Percentiles rank a stretch among this genome's conserved stretches.
Conservation (phyloP, 2,329 filamentous ascomycete species). For the Fusarium euwallaceae region DNA sequence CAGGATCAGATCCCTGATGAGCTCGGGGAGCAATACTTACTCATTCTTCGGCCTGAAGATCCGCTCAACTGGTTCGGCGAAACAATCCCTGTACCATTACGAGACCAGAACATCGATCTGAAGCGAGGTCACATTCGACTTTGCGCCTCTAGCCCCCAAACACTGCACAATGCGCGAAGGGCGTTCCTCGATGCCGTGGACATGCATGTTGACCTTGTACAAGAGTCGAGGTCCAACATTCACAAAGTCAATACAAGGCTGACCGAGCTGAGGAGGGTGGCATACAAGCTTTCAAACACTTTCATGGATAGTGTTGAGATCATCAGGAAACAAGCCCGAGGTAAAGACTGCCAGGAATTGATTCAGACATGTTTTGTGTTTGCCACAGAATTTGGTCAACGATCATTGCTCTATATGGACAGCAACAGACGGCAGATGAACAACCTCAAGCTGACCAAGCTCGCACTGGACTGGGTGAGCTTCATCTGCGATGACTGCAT, state of each 20-base stretch:
- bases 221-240: slow-evolving; percentile 93
- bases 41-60: slow-evolving; percentile 87
- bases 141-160: slow-evolving; percentile 88
- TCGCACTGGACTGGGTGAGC: slow-evolving; percentile 96
- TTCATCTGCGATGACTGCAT: slow-evolving; percentile 98
- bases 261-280: slow-evolving; percentile 94
- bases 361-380: slow-evolving; percentile 99
- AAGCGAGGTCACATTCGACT: slow-evolving; percentile 88
- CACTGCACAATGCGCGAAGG: slow-evolving; percentile 81
- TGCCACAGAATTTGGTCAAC: slow-evolving; percentile 97
- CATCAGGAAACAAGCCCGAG: slow-evolving; percentile 86
- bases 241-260: slow-evolving; percentile 91
- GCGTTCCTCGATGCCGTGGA: slow-evolving; percentile 84
- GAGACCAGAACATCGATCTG: slow-evolving; percentile 85
- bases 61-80: slow-evolving; percentile 85
- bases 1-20: slow-evolving; percentile 75
- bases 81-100: slow-evolving; percentile 76
- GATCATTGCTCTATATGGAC: slow-evolving; percentile 95
- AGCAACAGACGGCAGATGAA: slow-evolving; percentile 96
- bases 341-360: slow-evolving; percentile 90
- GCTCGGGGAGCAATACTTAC: slow-evolving; percentile 79
- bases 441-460: slow-evolving; percentile 91
- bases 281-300: slow-evolving; percentile 95
- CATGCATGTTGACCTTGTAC: slow-evolving; percentile 87
- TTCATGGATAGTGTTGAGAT: slow-evolving; percentile 99